These are phyloP conservation scores for Barnettozyma wickerhamii DNA, from an alignment of 805 yeast genomes.

Conservation along the genomic window DNA sequence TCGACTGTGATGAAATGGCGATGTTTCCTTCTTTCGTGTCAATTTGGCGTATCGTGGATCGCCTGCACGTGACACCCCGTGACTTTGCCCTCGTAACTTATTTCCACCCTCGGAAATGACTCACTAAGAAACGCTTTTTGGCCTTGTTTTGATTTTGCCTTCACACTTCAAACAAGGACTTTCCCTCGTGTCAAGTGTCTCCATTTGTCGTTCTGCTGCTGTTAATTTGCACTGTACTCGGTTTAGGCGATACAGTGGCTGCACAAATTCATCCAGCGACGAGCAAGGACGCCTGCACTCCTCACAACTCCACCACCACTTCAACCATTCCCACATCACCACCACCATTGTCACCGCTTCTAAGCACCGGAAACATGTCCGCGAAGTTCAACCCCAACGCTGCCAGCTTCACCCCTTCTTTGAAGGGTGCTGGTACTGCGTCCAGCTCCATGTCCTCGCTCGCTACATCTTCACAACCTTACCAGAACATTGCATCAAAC, in stretches of 20 bases:
- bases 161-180: not conserved
- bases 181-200: not conserved
- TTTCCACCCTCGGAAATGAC: not conserved
- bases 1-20: too few species aligned
- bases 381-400: slow-evolving; percentile 19
- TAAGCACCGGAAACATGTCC: slow-evolving; percentile 12
- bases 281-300: not conserved
- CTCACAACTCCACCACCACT: not conserved
- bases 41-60: not conserved
- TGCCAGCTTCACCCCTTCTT: slow-evolving; percentile 18
- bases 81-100: not conserved
- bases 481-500: slow-evolving; percentile 18
- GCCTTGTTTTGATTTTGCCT: not conserved
- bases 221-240: slow-evolving; percentile 11
- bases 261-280: slow-evolving; percentile 1
- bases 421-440: not conserved
- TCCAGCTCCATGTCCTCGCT: not conserved
- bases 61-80: not conserved
- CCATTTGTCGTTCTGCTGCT: slow-evolving; percentile 3
- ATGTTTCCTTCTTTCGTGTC: too few species aligned
- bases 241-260: slow-evolving; percentile 10
- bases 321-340: not conserved
- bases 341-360: not conserved
- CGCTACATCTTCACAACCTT: not conserved
- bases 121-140: too few species aligned